These are phyloP conservation scores for Trichoderma simmonsii DNA, from an alignment of 2,329 filamentous ascomycete species.

Conservation along the genomic window DNA sequence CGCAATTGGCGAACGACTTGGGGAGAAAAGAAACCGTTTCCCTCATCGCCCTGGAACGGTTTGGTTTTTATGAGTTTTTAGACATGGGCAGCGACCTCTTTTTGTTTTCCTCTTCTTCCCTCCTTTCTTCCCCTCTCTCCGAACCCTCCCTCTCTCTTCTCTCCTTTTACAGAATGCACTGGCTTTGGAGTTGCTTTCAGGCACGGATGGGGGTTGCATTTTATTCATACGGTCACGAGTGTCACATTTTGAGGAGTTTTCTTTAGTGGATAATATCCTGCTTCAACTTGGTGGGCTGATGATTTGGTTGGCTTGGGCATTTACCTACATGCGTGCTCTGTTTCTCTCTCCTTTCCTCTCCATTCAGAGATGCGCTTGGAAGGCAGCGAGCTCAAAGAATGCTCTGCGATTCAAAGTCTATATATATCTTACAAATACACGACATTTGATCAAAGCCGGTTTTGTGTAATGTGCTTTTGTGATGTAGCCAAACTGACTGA, in stretches of 20 bases:
- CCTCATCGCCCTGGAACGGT: neutral
- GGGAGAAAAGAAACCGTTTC: neutral
- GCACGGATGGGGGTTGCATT: neutral
- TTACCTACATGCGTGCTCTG: neutral
- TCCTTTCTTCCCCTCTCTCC: neutral
- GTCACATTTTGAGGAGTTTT: neutral
- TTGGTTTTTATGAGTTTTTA: neutral
- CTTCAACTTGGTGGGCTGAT: neutral
- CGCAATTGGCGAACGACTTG: neutral
- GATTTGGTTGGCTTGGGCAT: neutral
- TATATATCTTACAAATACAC: neutral
- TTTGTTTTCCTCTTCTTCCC: neutral
- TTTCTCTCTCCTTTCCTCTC: neutral
- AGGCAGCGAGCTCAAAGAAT: neutral
- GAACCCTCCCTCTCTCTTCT: neutral
- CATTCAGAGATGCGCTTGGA: neutral
- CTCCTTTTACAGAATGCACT: neutral
- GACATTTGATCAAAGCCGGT: neutral
- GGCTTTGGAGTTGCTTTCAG: neutral
- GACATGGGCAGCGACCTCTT: neutral
- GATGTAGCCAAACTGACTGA: neutral
- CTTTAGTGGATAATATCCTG: neutral
- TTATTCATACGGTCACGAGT: neutral
- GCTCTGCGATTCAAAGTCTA: neutral
- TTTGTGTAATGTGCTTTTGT: neutral